Conservation (phyloP, 192 early-diverging fungal genomes). For the Geosiphon pyriformis region DNA sequence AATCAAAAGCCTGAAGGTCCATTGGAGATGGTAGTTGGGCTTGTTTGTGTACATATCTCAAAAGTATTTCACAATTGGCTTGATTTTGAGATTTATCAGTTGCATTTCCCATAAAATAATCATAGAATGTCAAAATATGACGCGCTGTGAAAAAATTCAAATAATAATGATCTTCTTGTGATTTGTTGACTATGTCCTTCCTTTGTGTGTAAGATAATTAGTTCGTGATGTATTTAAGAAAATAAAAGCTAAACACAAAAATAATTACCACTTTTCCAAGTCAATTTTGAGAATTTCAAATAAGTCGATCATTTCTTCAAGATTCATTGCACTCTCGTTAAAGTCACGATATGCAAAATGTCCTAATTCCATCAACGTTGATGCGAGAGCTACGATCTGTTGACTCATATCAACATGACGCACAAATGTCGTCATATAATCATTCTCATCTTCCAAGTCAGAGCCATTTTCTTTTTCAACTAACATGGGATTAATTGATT, state of each 20-base stretch:
- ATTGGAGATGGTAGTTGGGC: not conserved
- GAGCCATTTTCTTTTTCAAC: not conserved
- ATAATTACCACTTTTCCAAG: constrained; percentile 16
- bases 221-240: not conserved
- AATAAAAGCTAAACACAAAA: not conserved
- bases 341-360: constrained; percentile 26
- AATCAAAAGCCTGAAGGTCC: not conserved
- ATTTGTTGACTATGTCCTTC: constrained; percentile 11
- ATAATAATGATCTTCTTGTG: constrained; percentile 25
- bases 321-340: not conserved
- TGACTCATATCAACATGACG: constrained; percentile 18
- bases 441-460: not conserved
- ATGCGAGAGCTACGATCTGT: constrained; percentile 10
- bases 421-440: constrained; percentile 19
- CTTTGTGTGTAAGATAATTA: not conserved
- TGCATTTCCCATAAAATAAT: constrained; percentile 16
- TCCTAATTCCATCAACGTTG: constrained; percentile 22
- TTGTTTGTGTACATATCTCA: constrained; percentile 15
- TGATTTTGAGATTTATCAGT: not conserved
- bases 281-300: constrained; percentile 1
- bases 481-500: not conserved
- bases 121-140: constrained; percentile 22
- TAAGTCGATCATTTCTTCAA: constrained; percentile 1
- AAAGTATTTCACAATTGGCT: constrained; percentile 4
- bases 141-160: constrained; percentile 23